Evolutionary conservation across 257 asterid genomes (phyloP).

Genomic region (Agastache rugosa): DNA sequence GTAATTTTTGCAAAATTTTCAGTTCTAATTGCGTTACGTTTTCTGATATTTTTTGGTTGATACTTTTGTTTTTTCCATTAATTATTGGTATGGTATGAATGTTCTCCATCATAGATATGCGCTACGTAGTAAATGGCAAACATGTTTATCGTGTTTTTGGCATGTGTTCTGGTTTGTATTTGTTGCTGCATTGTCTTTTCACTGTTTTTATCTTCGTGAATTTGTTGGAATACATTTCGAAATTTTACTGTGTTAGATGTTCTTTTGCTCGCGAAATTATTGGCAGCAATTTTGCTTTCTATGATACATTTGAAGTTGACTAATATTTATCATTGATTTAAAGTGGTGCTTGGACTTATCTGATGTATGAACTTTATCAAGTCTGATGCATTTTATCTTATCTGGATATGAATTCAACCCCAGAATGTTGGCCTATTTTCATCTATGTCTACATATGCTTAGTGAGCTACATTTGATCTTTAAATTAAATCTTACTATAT

Average conservation of each 20-base stretch:
- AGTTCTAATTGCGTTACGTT: not conserved
- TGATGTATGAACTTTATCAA: not conserved
- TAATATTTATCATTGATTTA: not conserved
- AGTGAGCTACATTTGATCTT: too few relatives aligned
- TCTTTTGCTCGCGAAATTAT: not conserved
- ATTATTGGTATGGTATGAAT: not conserved
- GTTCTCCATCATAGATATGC: not conserved
- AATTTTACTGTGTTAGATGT: not conserved
- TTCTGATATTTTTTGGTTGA: not conserved
- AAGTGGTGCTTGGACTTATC: not conserved
- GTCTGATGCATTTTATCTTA: too few relatives aligned
- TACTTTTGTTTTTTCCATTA: not conserved
- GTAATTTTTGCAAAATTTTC: not conserved
- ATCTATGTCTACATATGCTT: too few relatives aligned
- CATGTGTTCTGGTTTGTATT: not conserved
- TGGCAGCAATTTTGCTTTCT: not conserved
- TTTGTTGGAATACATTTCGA: not conserved
- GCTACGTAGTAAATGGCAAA: not conserved
- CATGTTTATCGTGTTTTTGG: not conserved
- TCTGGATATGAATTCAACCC: too few relatives aligned
- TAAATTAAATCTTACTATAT: too few relatives aligned
- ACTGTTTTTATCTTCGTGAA: not conserved
- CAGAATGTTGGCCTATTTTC: too few relatives aligned
- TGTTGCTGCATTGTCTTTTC: constrained; percentile 10
- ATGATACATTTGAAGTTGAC: not conserved